Evolutionary conservation across 257 asterid species (phyloP).

Genomic region (Gardenia jasminoides): DNA sequence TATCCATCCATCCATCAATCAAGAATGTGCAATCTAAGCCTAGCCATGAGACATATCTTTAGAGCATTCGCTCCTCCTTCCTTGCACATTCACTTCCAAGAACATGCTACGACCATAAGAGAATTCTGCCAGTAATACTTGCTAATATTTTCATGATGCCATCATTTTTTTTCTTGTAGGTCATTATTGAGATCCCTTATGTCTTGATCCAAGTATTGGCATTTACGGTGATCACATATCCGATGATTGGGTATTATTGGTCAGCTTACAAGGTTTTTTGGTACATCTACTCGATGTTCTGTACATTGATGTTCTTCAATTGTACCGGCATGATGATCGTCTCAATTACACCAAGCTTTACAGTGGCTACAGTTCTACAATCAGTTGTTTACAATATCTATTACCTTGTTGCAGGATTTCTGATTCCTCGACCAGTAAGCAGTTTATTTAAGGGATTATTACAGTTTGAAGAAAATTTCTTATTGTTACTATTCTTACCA

Average conservation of each 20-base stretch:
- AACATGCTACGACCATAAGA: too few species aligned
- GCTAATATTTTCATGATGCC: not conserved
- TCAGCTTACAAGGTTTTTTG: constrained; percentile 31
- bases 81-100: not conserved
- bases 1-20: too few species aligned
- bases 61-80: not conserved
- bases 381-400: constrained; percentile 47
- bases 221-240: constrained; percentile 27
- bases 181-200: constrained; percentile 32
- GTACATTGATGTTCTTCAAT: constrained; percentile 28
- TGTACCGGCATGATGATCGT: constrained; percentile 33
- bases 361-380: constrained; percentile 33
- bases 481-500: too few species aligned
- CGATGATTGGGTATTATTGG: constrained; percentile 31
- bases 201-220: constrained; percentile 17
- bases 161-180: constrained; percentile 18
- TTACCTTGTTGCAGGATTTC: constrained; percentile 51
- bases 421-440: constrained; percentile 59
- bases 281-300: constrained; percentile 30
- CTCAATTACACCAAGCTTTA: constrained; percentile 31
- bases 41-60: not conserved
- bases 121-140: too few species aligned
- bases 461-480: not conserved
- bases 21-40: not conserved
- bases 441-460: not conserved